These are phyloP conservation scores for Jackrogersella minutella DNA, from an alignment of 495 filamentous ascomycete genomes.

Conservation along the genomic window DNA sequence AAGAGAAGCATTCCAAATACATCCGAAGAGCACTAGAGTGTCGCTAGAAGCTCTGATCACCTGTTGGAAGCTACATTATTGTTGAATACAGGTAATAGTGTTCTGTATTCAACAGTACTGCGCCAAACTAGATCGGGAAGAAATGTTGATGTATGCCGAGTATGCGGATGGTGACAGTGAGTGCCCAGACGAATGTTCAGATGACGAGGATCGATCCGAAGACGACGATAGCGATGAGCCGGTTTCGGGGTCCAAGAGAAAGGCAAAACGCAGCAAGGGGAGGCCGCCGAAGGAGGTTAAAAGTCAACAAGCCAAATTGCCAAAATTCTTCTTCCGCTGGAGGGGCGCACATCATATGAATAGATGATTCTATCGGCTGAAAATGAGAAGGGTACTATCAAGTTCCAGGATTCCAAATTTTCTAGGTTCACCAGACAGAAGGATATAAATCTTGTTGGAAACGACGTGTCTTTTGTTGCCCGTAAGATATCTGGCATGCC, in stretches of 20 bases:
- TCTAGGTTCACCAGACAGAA: constrained; percentile 34
- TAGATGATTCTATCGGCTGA: constrained; percentile 25
- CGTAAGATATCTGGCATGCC: constrained; percentile 40
- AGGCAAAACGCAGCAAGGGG: background rate
- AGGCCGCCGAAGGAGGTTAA: constrained; percentile 36
- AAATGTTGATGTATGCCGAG: no score
- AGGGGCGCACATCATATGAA: constrained; percentile 40
- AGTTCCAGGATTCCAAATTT: constrained; percentile 36
- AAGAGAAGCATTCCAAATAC: constrained; percentile 13
- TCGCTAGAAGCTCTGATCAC: constrained; percentile 7
- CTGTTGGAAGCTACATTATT: constrained; percentile 37
- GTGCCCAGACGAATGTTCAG: background rate
- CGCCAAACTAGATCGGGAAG: constrained; percentile 12
- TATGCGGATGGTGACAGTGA: no score
- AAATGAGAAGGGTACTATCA: constrained; percentile 36
- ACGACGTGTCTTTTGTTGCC: constrained; percentile 30
- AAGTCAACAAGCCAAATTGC: background rate
- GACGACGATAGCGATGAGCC: background rate
- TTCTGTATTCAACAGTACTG: constrained; percentile 21
- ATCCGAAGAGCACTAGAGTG: background rate
- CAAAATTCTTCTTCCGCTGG: constrained; percentile 28
- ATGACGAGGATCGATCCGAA: constrained; percentile 8
- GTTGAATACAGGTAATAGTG: no score
- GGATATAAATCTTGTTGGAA: constrained; percentile 24
- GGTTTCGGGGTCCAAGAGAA: background rate